Conservation (phyloP, 805 yeast genomes). For the Pichia phayaonensis region DNA sequence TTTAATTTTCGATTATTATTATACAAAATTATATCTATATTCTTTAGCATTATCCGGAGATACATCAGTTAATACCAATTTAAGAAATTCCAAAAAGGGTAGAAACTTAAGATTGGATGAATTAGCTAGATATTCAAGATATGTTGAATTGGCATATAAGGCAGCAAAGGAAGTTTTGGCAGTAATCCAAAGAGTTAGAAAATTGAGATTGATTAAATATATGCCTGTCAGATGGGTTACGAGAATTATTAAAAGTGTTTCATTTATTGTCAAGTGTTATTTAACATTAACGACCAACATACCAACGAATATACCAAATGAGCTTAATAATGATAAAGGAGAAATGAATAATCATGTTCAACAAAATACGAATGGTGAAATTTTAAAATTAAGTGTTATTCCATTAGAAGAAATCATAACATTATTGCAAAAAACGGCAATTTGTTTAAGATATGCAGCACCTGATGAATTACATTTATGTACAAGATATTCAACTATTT, state of each 20-base stretch:
- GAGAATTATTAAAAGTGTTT: constrained; percentile 78
- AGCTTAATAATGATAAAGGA: not conserved
- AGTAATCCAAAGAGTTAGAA: constrained; percentile 64
- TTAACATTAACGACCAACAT: constrained; percentile 43
- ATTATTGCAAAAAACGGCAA: constrained; percentile 64
- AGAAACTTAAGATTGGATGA: constrained; percentile 53
- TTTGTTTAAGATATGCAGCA: constrained; percentile 68
- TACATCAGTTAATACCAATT: constrained; percentile 28
- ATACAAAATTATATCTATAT: constrained; percentile 75
- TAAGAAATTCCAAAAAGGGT: constrained; percentile 21
- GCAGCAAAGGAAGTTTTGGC: constrained; percentile 77
- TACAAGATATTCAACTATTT: constrained; percentile 67
- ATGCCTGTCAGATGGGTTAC: constrained; percentile 95
- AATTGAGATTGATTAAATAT: constrained; percentile 51
- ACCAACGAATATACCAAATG: constrained; percentile 6
- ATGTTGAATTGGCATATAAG: constrained; percentile 71
- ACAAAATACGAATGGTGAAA: constrained; percentile 15
- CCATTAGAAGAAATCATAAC: constrained; percentile 64
- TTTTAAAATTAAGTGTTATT: constrained; percentile 50
- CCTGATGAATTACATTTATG: constrained; percentile 87
- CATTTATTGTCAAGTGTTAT: constrained; percentile 83
- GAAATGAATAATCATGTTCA: not conserved
- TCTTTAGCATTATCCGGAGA: constrained; percentile 67
- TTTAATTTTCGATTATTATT: constrained; percentile 73
- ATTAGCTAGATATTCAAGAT: constrained; percentile 62